A percentile compares a stretch with the other conserved stretches of the same genome.
Conservation (phyloP, 2,329 filamentous ascomycete species). For the Drechslerella stenobrocha region DNA sequence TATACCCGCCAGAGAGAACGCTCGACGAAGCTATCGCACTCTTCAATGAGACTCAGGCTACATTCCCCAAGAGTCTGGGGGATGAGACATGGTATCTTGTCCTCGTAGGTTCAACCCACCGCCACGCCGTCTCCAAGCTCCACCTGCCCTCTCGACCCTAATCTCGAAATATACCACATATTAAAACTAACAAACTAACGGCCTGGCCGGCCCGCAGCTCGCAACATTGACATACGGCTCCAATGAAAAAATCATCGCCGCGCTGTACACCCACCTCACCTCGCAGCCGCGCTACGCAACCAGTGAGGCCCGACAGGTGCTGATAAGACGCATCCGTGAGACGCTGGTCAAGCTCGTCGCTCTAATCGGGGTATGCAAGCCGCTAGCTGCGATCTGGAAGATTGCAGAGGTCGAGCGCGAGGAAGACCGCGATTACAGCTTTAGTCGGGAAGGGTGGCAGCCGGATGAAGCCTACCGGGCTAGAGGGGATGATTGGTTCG, state of each 20-base stretch:
- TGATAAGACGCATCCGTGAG: slow-evolving; percentile 63
- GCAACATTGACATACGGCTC: slow-evolving; percentile 60
- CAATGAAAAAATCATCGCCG: slow-evolving; percentile 60
- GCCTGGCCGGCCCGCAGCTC: no score
- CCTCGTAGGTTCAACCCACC: slow-evolving; percentile 53
- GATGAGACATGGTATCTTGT: slow-evolving; percentile 59
- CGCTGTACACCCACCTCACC: slow-evolving; percentile 64
- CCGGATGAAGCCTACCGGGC: slow-evolving; percentile 62
- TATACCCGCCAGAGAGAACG: slow-evolving; percentile 54
- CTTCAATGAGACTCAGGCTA: slow-evolving; percentile 57
- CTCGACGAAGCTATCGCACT: slow-evolving; percentile 56
- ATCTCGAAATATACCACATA: slow-evolving; percentile 2
- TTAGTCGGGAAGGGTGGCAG: slow-evolving; percentile 64
- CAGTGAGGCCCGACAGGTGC: slow-evolving; percentile 57
- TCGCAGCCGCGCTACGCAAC: slow-evolving; percentile 59
- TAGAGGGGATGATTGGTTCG: slow-evolving; percentile 63
- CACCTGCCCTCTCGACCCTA: not conserved
- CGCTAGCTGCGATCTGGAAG: slow-evolving; percentile 64
- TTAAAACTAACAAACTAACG: no score
- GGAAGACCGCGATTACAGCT: slow-evolving; percentile 64
- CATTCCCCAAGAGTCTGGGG: slow-evolving; percentile 58
- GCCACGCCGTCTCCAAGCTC: not conserved
- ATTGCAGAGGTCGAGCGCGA: slow-evolving; percentile 61
- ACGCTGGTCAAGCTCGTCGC: slow-evolving; percentile 64
- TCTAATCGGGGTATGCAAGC: slow-evolving; percentile 66